Conservation (phyloP, 106 monocot genomes). For the Ottelia alismoides region DNA sequence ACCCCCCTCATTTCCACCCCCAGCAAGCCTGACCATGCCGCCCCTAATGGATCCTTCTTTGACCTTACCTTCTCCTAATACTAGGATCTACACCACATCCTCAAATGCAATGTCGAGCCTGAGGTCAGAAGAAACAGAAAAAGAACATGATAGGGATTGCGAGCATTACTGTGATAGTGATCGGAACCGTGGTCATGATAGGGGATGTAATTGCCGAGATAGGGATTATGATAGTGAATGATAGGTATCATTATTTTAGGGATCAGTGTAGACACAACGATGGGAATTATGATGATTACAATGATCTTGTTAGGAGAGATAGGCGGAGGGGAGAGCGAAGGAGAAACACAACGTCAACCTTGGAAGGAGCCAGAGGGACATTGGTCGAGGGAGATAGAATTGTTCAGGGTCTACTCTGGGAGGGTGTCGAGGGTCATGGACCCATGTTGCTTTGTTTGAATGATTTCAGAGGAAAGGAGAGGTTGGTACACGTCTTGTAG, state of each 20-base stretch:
- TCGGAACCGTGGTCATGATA: background rate
- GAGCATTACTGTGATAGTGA: background rate
- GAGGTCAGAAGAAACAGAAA: conserved; percentile 27
- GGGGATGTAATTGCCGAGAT: conserved; percentile 2
- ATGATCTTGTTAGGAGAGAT: too few species aligned
- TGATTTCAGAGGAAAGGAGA: conserved; percentile 23
- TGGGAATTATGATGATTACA: conserved; percentile 1
- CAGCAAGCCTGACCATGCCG: background rate
- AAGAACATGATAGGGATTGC: background rate
- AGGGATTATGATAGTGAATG: conserved; percentile 3
- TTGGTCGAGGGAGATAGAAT: conserved; percentile 27
- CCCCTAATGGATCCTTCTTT: conserved; percentile 19
- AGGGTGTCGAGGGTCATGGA: conserved; percentile 71
- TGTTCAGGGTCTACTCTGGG: conserved; percentile 62
- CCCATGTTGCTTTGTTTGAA: conserved; percentile 63
- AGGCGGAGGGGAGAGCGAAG: background rate
- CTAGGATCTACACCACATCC: conserved; percentile 28
- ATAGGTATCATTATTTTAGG: background rate
- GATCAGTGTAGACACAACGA: conserved; percentile 1
- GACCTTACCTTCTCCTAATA: conserved; percentile 50
- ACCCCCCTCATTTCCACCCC: conserved; percentile 43
- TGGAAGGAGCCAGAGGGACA: background rate
- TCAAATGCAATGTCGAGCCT: conserved; percentile 45
- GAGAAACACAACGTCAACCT: background rate
- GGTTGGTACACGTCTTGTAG: conserved; percentile 69